Evolutionary conservation across 2,329 filamentous ascomycete genomes (phyloP).

Genomic region (Bipolaris cookei): DNA sequence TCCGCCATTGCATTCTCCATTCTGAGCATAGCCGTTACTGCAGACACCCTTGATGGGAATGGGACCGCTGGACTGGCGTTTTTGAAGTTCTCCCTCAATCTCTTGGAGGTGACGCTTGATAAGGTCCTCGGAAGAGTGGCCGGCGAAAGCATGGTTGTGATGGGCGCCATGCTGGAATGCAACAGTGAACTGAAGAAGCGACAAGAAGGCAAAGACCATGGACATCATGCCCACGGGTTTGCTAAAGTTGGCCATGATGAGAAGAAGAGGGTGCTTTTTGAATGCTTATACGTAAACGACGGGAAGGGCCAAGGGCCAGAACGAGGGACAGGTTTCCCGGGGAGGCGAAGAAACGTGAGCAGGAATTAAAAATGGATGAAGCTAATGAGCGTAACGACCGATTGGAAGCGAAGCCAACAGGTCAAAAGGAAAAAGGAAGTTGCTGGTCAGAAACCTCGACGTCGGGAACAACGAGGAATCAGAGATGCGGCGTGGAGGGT

Average conservation of each 20-base stretch:
- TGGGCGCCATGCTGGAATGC: constrained; percentile 36
- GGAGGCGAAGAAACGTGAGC: constrained; percentile 10
- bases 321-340: constrained; percentile 18
- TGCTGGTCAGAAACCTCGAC: constrained; percentile 34
- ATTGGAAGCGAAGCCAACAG: constrained; percentile 35
- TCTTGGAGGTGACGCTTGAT: constrained; percentile 36
- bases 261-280: constrained; percentile 14
- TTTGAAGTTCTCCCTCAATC: constrained; percentile 27
- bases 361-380: constrained; percentile 19
- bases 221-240: constrained; percentile 43
- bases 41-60: constrained; percentile 41
- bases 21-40: constrained; percentile 29
- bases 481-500: constrained; percentile 28
- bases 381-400: constrained; percentile 47
- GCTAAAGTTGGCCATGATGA: constrained; percentile 45
- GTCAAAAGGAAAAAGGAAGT: constrained; percentile 31
- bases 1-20: constrained; percentile 35
- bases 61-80: constrained; percentile 32
- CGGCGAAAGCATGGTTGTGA: constrained; percentile 20
- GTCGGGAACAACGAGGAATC: constrained; percentile 40
- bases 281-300: constrained; percentile 10
- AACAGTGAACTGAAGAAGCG: constrained; percentile 42
- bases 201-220: constrained; percentile 43
- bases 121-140: constrained; percentile 27
- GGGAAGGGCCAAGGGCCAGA: constrained; percentile 15